Evolutionary conservation across 176 grass and related monocot genomes (phyloP), one percentile per base, ranked within the genome.

Genomic region (Aechmea fasciata): DNA sequence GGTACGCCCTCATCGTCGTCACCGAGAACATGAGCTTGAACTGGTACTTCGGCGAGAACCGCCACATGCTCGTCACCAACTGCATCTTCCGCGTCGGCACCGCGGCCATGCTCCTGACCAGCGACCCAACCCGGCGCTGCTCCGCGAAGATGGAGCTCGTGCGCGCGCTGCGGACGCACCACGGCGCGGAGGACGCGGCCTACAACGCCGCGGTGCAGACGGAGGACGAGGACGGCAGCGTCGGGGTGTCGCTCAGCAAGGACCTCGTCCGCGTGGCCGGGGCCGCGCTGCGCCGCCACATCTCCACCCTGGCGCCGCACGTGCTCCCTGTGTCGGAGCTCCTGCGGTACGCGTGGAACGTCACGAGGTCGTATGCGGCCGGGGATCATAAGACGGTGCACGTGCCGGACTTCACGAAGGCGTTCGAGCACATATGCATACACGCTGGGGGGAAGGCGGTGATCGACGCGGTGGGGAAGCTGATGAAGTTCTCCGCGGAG

Each of bases 371-470:
- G 20, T 76, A 64, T 50, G 11, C 68, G 19, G 65, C 50, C 0
- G 83, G 83, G 0, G 78, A 70, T 54, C 15, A 28, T 6, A 91
- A 83, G 80, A 64, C 47, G 7, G 69, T 61, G 9, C 50, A 69
- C 25, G 88, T 88, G 78, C 92, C 88, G 14, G 78, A 91, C 69
- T 96, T 96, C 88, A 86, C 77, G 69, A 66, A 64, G 9, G 91
- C 85, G 25, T 96, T 96, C 78, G 83, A 91, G 78, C 91, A 96
- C 83, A 88, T 96, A 66, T 96, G 92, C 88, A 81, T 96, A 77
- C 88, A 96, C 69, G 80, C 88, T 0, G 88, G 92, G 11, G 88
- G 92, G 25, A 96, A 96, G 80, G 92, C 92, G 63, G 88, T 96
- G 78, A 96, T 96, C 76, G 83, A 88, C 51, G 50, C 83, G 17